Percentiles rank a stretch among this genome's conserved stretches.
Conservation (phyloP, 116 monocot genomes). For the Thalassia testudinum region DNA sequence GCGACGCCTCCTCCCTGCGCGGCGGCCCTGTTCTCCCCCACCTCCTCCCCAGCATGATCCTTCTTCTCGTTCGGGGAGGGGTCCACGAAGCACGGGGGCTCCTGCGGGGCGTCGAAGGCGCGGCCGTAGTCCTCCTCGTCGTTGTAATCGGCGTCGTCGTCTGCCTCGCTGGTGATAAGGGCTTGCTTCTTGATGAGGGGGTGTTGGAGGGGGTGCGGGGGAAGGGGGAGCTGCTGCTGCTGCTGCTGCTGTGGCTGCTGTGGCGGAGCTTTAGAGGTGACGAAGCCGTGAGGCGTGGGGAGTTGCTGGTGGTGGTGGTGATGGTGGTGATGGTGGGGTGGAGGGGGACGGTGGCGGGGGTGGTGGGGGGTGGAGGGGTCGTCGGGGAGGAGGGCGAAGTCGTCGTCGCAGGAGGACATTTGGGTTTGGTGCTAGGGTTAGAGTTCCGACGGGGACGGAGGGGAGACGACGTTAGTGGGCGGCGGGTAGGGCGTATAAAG, state of each 20-base stretch:
- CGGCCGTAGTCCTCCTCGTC: background rate
- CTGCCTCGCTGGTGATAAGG: background rate
- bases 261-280: background rate
- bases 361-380: conserved; percentile 52
- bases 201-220: background rate
- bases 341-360: conserved; percentile 1
- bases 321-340: conserved; percentile 4
- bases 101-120: background rate
- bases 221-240: conserved; percentile 5
- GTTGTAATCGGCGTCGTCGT: background rate
- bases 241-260: conserved; percentile 9
- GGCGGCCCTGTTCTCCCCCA: background rate
- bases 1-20: background rate
- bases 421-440: background rate
- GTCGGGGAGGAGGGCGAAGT: conserved; percentile 64
- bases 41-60: background rate
- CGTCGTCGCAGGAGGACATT: conserved; percentile 73
- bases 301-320: conserved; percentile 1
- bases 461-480: conserved; percentile 43
- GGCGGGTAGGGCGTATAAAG: background rate
- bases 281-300: background rate
- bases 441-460: background rate
- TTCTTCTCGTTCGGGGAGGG: background rate
- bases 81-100: background rate
- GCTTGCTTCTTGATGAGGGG: background rate